These are phyloP conservation scores for Aureobasidium melanogenum DNA, from an alignment of 2,329 filamentous ascomycete genomes.

Conservation along the genomic window DNA sequence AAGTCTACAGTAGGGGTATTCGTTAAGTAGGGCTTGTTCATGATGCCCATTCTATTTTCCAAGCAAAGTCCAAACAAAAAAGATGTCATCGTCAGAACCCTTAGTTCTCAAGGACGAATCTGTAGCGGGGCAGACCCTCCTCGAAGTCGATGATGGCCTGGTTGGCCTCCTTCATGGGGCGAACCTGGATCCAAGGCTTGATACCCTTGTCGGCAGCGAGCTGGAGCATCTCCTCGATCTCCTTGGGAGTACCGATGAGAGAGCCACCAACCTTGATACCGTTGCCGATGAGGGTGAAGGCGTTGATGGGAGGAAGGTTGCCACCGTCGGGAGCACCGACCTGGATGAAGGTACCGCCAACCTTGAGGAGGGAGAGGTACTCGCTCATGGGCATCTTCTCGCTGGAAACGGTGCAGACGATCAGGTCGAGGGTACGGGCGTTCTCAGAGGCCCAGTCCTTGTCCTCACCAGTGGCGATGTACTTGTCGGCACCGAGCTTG, in stretches of 20 bases:
- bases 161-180: slow-evolving; percentile 51
- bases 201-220: slow-evolving; percentile 51
- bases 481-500: slow-evolving; percentile 51
- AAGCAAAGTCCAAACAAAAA: neutral
- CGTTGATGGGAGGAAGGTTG: slow-evolving; percentile 43
- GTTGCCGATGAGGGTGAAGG: slow-evolving; percentile 49
- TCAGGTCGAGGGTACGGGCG: slow-evolving; percentile 44
- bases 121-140: slow-evolving; percentile 42
- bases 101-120: slow-evolving; percentile 31
- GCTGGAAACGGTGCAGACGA: slow-evolving; percentile 48
- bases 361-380: slow-evolving; percentile 52
- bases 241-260: slow-evolving; percentile 43
- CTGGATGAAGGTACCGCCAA: slow-evolving; percentile 53
- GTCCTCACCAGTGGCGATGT: slow-evolving; percentile 48
- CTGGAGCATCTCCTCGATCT: slow-evolving; percentile 53
- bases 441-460: slow-evolving; percentile 49
- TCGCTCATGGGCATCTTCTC: slow-evolving; percentile 53
- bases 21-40: slow-evolving; percentile 5
- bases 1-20: slow-evolving; percentile 8
- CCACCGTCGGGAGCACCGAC: slow-evolving; percentile 54
- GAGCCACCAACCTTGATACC: slow-evolving; percentile 36
- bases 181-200: slow-evolving; percentile 53
- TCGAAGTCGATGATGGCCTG: slow-evolving; percentile 49
- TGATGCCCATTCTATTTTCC: neutral
- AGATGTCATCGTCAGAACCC: neutral